A percentile compares a stretch with the other conserved stretches of the same genome.
phyloP scores from a whole-genome alignment of 768 basidiomycete species.

The Boletus pseudopeckii region DNA sequence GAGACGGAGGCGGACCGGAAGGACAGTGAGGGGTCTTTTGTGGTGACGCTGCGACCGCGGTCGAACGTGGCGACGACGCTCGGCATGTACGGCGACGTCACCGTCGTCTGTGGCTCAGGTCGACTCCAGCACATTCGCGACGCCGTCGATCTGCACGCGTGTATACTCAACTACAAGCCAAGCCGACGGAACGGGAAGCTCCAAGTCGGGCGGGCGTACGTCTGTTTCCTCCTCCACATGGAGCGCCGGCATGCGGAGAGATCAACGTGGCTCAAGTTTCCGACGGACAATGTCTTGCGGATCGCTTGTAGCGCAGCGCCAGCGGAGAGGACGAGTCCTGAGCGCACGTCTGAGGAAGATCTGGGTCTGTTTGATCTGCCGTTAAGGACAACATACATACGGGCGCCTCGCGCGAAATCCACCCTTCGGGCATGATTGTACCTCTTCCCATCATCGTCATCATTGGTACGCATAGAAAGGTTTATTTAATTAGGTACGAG shows the following conservation, averaged over 20 bases:
- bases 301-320: constrained; percentile 10
- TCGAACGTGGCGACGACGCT: neutral
- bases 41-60: constrained; percentile 12
- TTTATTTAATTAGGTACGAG: too few species aligned
- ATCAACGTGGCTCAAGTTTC: constrained; percentile 23
- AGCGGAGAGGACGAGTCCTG: neutral
- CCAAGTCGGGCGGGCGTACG: constrained; percentile 15
- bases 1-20: neutral
- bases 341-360: neutral
- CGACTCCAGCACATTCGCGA: constrained; percentile 12
- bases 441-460: too few species aligned
- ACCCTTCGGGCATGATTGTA: too few species aligned
- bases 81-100: constrained; percentile 11
- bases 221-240: constrained; percentile 23
- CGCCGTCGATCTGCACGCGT: constrained; percentile 16
- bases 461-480: too few species aligned
- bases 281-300: constrained; percentile 22
- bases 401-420: neutral
- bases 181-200: constrained; percentile 5
- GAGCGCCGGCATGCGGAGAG: neutral
- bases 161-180: constrained; percentile 23
- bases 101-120: constrained; percentile 14
- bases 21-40: neutral
- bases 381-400: constrained; percentile 8
- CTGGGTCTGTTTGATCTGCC: constrained; percentile 9